Conservation (phyloP, 192 early-diverging fungal genomes). For the Entomortierella lignicola region DNA sequence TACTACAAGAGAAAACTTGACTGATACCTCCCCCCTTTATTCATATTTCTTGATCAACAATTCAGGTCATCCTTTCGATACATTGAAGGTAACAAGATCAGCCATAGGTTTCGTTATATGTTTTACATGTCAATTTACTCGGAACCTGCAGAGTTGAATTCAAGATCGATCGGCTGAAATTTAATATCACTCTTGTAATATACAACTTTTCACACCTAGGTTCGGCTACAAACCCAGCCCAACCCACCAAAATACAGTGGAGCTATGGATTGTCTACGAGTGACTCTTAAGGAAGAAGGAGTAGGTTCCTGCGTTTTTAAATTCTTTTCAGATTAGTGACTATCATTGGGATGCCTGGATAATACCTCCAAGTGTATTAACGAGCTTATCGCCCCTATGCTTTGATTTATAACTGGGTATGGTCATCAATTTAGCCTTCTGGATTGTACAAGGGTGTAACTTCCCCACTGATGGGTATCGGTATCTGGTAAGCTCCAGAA, state of each 20-base stretch:
- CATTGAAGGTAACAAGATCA: conserved; percentile 57
- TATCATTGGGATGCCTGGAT: too few relatives aligned
- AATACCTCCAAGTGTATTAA: too few relatives aligned
- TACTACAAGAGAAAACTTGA: too few relatives aligned
- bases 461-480: conserved; percentile 77
- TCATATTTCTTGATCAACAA: not conserved
- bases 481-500: conserved; percentile 66
- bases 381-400: too few relatives aligned
- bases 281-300: conserved; percentile 66
- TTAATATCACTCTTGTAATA: not conserved
- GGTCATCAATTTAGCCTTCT: conserved; percentile 55
- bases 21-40: too few relatives aligned
- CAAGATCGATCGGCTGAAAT: not conserved
- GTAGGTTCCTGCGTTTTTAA: conserved; percentile 45
- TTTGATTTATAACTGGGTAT: too few relatives aligned
- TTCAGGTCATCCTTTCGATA: conserved; percentile 74
- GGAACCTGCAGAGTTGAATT: too few relatives aligned
- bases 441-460: conserved; percentile 79
- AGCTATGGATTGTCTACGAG: conserved; percentile 68
- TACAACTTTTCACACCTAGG: conserved; percentile 20
- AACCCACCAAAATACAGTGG: conserved; percentile 67
- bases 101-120: too few relatives aligned
- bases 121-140: too few relatives aligned
- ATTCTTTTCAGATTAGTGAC: too few relatives aligned
- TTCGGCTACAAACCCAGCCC: conserved; percentile 74